A percentile compares a stretch with the other conserved stretches of the same genome.
phyloP scores from a whole-genome alignment of 2,329 filamentous ascomycete species.

The Scytalidium lignicola region DNA sequence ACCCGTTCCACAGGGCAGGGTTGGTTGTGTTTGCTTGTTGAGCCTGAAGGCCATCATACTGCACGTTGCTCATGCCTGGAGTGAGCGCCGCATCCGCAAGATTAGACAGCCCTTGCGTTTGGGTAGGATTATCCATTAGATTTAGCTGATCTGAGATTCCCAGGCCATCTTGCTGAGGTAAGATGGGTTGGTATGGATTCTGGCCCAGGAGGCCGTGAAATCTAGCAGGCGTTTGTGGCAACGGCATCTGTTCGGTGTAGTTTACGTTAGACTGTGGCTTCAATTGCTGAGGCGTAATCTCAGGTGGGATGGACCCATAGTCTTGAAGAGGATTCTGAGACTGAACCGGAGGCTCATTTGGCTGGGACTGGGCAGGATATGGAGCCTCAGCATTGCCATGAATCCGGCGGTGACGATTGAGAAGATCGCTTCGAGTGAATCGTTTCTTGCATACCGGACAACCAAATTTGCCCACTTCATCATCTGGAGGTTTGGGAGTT shows the following conservation, averaged over 20 bases:
- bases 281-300: neutral
- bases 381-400: constrained; percentile 13
- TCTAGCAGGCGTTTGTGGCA: neutral
- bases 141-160: neutral
- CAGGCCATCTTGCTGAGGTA: neutral
- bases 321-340: neutral
- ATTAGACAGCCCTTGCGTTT: constrained; percentile 20
- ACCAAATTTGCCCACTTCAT: constrained; percentile 23
- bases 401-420: constrained; percentile 24
- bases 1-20: constrained; percentile 20
- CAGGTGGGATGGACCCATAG: neutral
- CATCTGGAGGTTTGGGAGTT: constrained; percentile 12
- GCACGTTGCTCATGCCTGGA: constrained; percentile 5
- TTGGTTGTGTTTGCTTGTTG: constrained; percentile 16
- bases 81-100: constrained; percentile 25
- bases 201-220: neutral
- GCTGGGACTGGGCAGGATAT: constrained; percentile 1
- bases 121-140: neutral
- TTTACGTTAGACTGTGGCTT: neutral
- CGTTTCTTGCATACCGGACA: constrained; percentile 23
- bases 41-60: constrained; percentile 8
- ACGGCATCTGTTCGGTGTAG: neutral
- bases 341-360: neutral
- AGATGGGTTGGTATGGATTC: neutral
- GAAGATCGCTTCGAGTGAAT: constrained; percentile 24